phyloP scores from a whole-genome alignment of 1,284 basidiomycete species.

The Malassezia furfur region DNA sequence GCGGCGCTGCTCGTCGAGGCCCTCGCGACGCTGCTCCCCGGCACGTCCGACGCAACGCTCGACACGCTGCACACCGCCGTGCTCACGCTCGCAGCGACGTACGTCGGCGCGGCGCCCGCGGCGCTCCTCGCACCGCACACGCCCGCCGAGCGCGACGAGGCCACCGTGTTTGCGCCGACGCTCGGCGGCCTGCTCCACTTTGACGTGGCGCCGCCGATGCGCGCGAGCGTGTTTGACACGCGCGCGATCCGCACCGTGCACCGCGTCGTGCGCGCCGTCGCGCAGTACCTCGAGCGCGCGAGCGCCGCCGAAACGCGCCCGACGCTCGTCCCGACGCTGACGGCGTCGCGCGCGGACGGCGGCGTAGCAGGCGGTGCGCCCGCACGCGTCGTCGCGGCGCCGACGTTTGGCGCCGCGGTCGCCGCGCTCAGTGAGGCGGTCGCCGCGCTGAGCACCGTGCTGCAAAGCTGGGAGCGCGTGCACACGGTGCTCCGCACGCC shows the following conservation, averaged over 20 bases:
- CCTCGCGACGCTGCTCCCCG: conserved; percentile 61
- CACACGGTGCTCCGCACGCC: conserved; percentile 62
- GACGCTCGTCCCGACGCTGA: conserved; percentile 18
- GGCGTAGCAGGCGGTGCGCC: conserved; percentile 40
- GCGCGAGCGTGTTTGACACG: conserved; percentile 26
- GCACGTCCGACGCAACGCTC: conserved; percentile 54
- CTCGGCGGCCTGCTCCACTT: conserved; percentile 20
- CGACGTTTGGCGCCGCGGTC: conserved; percentile 66
- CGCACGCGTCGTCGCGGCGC: conserved; percentile 49
- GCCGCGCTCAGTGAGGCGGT: conserved; percentile 59
- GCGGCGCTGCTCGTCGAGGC: conserved; percentile 54
- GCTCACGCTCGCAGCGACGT: conserved; percentile 64
- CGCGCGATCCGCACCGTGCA: conserved; percentile 23
- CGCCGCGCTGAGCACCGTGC: conserved; percentile 56
- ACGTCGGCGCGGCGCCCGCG: conserved; percentile 61
- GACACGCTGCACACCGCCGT: conserved; percentile 63
- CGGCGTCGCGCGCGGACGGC: conserved; percentile 49
- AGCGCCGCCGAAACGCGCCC: conserved; percentile 16
- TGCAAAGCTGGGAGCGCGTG: conserved; percentile 62
- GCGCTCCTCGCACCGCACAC: conserved; percentile 60
- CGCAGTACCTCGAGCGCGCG: conserved; percentile 37
- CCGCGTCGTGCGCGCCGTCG: conserved; percentile 26
- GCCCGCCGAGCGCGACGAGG: conserved; percentile 60
- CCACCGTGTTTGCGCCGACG: conserved; percentile 38
- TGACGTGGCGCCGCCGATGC: conserved; percentile 12